Base-by-base conservation (phyloP, 345 rosid genomes). In the Microthlaspi erraticum region DNA sequence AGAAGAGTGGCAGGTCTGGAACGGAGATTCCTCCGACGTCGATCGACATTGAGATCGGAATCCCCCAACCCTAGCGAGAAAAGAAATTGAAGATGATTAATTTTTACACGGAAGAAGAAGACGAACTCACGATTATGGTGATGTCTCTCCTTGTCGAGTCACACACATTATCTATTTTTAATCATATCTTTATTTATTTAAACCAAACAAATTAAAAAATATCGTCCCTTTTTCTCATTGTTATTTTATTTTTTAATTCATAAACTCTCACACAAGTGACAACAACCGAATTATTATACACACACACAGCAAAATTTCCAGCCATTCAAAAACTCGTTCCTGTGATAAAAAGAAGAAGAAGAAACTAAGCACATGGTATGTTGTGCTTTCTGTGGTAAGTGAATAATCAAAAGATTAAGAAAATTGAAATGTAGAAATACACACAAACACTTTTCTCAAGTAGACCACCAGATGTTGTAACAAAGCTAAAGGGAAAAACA, bases 1-100 rank as follows among this genome's bases (percentile, higher is more conserved):
- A 79, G 77, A 87, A 85, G 34, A 77, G 18, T 8, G 83, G 83
- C 7, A 89, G 86, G 34, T 73, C 71, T 19, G 83, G 85, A 19
- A 80, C 16, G 72, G 85, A 51, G 76, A 32, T 52, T 48, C 34
- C 56, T 48, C 71, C 66, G 54, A 64, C 5, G 2, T 1, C 5
- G 14, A 70, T 55, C 71, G 79, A 64, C 79, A 76, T 76, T 70
- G 57, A 64, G 65, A 70, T 70, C 79, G 79, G 66, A 68, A 63
- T 62, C 53, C 7, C 53, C 13, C 54, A 55, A 69, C 36, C 64
- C 74, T 45, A 75, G 17, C 55, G 29, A 26, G n/a, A n/a, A n/a
- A n/a, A 23, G 1, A 38, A 29, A 26, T 19, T 4, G 45, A 36
- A 34, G 19, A 42, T 17, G 60, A 26, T 26, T 26, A 3, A 2